These are phyloP conservation scores for Picea sitchensis DNA, from an alignment of 75 land plant genomes.

Conservation along the genomic window DNA sequence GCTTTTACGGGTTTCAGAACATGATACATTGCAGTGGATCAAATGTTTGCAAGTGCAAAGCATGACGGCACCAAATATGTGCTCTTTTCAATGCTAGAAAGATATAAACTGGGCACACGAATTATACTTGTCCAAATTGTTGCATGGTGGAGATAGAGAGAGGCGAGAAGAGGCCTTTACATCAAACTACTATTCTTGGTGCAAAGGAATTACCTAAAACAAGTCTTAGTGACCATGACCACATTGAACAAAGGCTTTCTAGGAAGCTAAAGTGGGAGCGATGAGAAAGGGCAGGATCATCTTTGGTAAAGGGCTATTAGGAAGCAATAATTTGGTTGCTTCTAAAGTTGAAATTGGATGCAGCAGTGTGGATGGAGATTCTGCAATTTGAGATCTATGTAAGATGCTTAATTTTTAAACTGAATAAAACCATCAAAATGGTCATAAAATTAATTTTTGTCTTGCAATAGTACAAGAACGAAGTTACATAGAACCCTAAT, in stretches of 20 bases:
- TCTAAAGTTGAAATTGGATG: background rate
- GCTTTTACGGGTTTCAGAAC: background rate
- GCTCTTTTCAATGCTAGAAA: conserved; percentile 89
- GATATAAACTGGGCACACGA: conserved; percentile 92
- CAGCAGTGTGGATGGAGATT: too few relatives aligned
- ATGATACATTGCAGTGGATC: conserved; percentile 73
- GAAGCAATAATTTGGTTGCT: conserved; percentile 42
- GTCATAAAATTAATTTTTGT: background rate
- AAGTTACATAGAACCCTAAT: background rate
- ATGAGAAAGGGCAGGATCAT: conserved; percentile 65
- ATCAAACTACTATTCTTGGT: conserved; percentile 84
- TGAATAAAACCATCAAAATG: background rate
- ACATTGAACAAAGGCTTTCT: conserved; percentile 75
- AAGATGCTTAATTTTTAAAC: background rate
- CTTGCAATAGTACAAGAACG: background rate
- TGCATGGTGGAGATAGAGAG: conserved; percentile 73
- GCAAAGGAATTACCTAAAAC: conserved; percentile 94
- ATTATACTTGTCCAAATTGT: conserved; percentile 93
- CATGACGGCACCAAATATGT: conserved; percentile 97
- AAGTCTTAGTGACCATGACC: conserved; percentile 80
- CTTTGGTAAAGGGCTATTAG: conserved; percentile 67
- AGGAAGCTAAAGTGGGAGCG: conserved; percentile 70
- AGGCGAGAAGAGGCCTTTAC: conserved; percentile 85
- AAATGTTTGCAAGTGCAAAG: conserved; percentile 95
- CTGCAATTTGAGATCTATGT: background rate